phyloP scores from a whole-genome alignment of 495 filamentous ascomycete species.

The Xylaria telfairii region DNA sequence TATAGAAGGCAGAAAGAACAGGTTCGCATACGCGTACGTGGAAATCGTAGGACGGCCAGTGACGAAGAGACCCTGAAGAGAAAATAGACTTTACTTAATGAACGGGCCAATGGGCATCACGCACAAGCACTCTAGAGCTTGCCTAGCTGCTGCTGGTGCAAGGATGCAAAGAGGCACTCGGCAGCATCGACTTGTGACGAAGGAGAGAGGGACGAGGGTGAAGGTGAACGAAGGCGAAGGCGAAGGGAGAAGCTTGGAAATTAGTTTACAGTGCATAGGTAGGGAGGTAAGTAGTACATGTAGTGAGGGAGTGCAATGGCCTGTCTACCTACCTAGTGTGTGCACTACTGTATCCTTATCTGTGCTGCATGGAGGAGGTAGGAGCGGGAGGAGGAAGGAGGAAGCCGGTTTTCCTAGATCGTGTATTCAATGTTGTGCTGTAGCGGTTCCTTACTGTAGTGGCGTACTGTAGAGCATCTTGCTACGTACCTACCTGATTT shows the following conservation, averaged over 20 bases:
- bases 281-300: no score
- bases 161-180: slow-evolving; percentile 4
- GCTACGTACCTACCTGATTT: background rate
- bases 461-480: background rate
- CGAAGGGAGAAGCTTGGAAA: background rate
- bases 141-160: background rate
- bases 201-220: no score
- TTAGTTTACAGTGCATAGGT: no score
- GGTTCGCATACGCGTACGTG: background rate
- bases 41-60: background rate
- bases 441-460: background rate
- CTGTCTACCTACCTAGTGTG: no score
- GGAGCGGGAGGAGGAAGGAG: background rate
- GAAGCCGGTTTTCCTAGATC: background rate
- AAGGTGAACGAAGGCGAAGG: no score
- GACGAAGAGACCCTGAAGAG: background rate
- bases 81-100: background rate
- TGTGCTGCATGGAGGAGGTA: background rate
- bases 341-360: background rate
- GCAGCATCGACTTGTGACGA: background rate
- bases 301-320: no score
- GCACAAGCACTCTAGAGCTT: slow-evolving; percentile 8
- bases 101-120: background rate
- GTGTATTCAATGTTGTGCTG: no score
- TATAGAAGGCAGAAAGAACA: background rate